phyloP scores from a whole-genome alignment of 805 yeast species.

The Citeromyces matritensis region DNA sequence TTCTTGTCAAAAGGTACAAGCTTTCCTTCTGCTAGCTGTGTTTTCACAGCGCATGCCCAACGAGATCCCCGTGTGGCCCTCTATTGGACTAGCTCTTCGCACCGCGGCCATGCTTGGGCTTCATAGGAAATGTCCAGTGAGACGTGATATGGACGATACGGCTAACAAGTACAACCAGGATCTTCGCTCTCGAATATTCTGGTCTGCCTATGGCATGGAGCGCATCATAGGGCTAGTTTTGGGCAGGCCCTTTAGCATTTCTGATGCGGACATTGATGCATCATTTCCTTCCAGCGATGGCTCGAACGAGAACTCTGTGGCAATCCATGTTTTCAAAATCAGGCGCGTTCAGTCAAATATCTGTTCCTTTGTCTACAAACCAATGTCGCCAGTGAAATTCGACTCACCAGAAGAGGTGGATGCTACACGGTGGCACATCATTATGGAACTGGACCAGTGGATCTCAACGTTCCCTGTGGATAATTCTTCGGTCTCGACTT shows the following conservation, averaged over 20 bases:
- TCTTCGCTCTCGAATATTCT: slow-evolving; percentile 14
- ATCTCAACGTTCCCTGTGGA: slow-evolving; percentile 14
- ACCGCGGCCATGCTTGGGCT: slow-evolving; percentile 15
- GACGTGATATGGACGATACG: slow-evolving; percentile 1
- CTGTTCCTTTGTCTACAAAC: slow-evolving; percentile 16
- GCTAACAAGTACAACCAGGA: slow-evolving; percentile 6
- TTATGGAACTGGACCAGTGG: slow-evolving; percentile 17
- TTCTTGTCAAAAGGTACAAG: slow-evolving; percentile 15
- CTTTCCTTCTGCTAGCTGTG: slow-evolving; percentile 13
- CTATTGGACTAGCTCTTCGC: slow-evolving; percentile 15
- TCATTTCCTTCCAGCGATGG: slow-evolving; percentile 8
- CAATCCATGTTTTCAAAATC: slow-evolving; percentile 15
- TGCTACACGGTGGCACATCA: slow-evolving; percentile 13
- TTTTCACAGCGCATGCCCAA: slow-evolving; percentile 19
- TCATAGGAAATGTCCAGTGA: slow-evolving; percentile 12
- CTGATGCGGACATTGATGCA: slow-evolving; percentile 17
- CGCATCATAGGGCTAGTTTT: slow-evolving; percentile 16
- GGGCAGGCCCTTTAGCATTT: slow-evolving; percentile 20
- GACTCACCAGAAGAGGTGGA: slow-evolving; percentile 10
- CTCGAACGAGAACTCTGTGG: slow-evolving; percentile 5
- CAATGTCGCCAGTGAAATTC: slow-evolving; percentile 5
- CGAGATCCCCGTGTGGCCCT: slow-evolving; percentile 16
- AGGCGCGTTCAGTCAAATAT: slow-evolving; percentile 17
- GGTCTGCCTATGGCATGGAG: slow-evolving; percentile 21
- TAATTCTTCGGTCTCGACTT: slow-evolving; percentile 10